phyloP scores from a whole-genome alignment of 345 rosid species.

The Ceriops tagal region DNA sequence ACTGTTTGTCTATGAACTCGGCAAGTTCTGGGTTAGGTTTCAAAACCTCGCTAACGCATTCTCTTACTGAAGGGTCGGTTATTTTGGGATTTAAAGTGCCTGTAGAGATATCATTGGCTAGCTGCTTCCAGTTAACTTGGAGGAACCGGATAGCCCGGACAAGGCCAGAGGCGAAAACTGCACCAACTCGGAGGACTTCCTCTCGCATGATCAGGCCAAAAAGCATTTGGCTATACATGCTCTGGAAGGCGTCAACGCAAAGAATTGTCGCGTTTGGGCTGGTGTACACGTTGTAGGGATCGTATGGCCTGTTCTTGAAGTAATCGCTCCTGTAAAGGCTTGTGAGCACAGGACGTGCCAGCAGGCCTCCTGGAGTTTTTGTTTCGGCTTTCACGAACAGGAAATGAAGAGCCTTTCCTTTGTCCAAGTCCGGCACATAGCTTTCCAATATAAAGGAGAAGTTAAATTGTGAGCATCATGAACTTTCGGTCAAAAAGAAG shows the following conservation, averaged over 20 bases:
- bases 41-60: conserved; percentile 38
- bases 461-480: not conserved
- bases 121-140: conserved; percentile 67
- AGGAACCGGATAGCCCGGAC: conserved; percentile 88
- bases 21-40: conserved; percentile 63
- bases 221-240: conserved; percentile 95
- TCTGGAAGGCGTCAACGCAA: conserved; percentile 84
- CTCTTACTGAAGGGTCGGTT: conserved; percentile 44
- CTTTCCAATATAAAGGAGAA: conserved; percentile 29
- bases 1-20: conserved; percentile 42
- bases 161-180: conserved; percentile 89
- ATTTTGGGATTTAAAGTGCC: conserved; percentile 53
- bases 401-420: conserved; percentile 89
- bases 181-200: conserved; percentile 81
- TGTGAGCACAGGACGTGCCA: conserved; percentile 91
- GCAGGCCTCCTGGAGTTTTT: conserved; percentile 76
- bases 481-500: not conserved
- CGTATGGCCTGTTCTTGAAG: conserved; percentile 76
- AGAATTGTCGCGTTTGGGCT: conserved; percentile 94
- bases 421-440: conserved; percentile 79
- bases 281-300: conserved; percentile 81
- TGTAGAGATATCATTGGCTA: conserved; percentile 56
- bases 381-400: conserved; percentile 86
- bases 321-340: conserved; percentile 94
- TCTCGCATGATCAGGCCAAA: conserved; percentile 76